Evolutionary conservation across 805 yeast genomes (phyloP).

Genomic region (Ogataea allantospora): DNA sequence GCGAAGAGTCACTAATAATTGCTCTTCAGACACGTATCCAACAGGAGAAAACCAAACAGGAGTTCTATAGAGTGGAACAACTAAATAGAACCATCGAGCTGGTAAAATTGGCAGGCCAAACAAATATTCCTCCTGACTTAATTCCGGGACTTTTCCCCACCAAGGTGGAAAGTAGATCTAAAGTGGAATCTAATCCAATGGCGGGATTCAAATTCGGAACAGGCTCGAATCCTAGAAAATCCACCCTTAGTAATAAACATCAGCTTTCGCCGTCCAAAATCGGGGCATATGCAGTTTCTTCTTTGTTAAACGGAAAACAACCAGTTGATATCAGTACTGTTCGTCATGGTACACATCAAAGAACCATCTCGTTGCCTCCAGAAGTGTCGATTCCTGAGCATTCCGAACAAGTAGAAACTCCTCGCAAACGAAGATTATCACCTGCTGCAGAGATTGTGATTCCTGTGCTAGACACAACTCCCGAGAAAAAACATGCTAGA

Average conservation of each 20-base stretch:
- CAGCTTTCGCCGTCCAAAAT: slow-evolving; percentile 48
- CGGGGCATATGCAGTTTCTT: slow-evolving; percentile 71
- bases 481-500: slow-evolving; percentile 8
- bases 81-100: slow-evolving; percentile 60
- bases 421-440: slow-evolving; percentile 16
- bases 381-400: slow-evolving; percentile 35
- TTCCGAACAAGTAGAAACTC: slow-evolving; percentile 7
- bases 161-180: slow-evolving; percentile 1
- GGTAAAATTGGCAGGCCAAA: slow-evolving; percentile 54
- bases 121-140: slow-evolving; percentile 61
- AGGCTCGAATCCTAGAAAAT: slow-evolving; percentile 19
- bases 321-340: slow-evolving; percentile 20
- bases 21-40: slow-evolving; percentile 62
- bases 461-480: slow-evolving; percentile 10
- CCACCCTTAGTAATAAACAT: slow-evolving; percentile 20
- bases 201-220: slow-evolving; percentile 33
- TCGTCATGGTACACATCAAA: slow-evolving; percentile 35
- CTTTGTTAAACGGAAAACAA: slow-evolving; percentile 27
- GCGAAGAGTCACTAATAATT: slow-evolving; percentile 55
- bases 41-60: slow-evolving; percentile 83
- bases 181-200: slow-evolving; percentile 21
- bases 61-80: slow-evolving; percentile 64
- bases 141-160: slow-evolving; percentile 56
- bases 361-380: slow-evolving; percentile 42
- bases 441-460: slow-evolving; percentile 12